Evolutionary conservation across 129 eudicot genomes (phyloP).

Genomic region (carrot (Daucus carota)): DH1_v3.0 NC_030381.2:49710001-49710500

Average conservation of each 20-base stretch:
- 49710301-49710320: neutral
- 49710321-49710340: neutral
- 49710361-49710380: neutral
- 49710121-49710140: neutral
- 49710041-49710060: neutral
- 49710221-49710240: neutral
- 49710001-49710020: constrained; percentile 60
- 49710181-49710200: neutral
- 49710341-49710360: neutral
- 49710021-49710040: neutral
- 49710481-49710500: neutral
- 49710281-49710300: neutral
- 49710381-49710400: neutral
- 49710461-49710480: neutral
- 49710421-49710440: neutral
- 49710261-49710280: neutral
- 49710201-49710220: neutral
- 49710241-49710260: neutral
- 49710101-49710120: neutral
- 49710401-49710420: neutral
- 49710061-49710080: neutral
- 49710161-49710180: neutral
- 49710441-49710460: neutral
- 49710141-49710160: neutral
- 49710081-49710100: neutral